These are phyloP conservation scores for Xerocomellus intermedius DNA, from an alignment of 768 basidiomycete species.

Conservation along the genomic window DNA sequence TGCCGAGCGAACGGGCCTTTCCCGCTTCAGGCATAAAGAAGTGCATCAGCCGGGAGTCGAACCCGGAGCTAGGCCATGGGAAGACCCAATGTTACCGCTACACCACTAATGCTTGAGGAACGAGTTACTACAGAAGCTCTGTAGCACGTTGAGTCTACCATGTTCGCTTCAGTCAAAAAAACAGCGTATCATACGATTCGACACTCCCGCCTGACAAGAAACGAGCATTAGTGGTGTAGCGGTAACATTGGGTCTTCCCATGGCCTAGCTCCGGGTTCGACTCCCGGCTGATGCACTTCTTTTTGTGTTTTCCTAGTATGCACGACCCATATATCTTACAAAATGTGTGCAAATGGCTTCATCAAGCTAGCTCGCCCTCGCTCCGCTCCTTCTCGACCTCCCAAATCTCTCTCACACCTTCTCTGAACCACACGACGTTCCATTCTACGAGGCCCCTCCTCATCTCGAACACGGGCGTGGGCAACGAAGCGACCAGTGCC, in stretches of 20 bases:
- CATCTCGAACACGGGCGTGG: slow-evolving; percentile 68
- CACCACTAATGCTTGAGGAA: slow-evolving; percentile 46
- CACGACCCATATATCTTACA: neutral
- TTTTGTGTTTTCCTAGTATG: neutral
- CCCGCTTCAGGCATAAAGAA: no score
- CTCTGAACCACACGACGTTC: slow-evolving; percentile 83
- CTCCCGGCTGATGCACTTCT: slow-evolving; percentile 49
- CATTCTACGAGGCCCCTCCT: slow-evolving; percentile 78
- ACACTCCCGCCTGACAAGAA: neutral
- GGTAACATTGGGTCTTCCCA: slow-evolving; percentile 91
- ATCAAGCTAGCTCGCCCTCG: slow-evolving; percentile 18
- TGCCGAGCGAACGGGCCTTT: no score
- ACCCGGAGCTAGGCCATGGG: slow-evolving; percentile 69
- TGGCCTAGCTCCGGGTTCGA: slow-evolving; percentile 62
- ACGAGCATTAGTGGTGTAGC: slow-evolving; percentile 60
- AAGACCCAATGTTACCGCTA: slow-evolving; percentile 89
- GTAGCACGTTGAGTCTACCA: no score
- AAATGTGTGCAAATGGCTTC: neutral
- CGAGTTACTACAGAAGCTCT: no score
- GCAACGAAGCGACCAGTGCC: slow-evolving; percentile 69
- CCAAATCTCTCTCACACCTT: slow-evolving; percentile 80
- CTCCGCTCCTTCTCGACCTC: slow-evolving; percentile 62
- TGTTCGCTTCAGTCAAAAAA: no score
- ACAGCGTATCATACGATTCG: no score
- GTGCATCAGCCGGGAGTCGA: slow-evolving; percentile 58